Percentiles rank a stretch among this genome's conserved stretches.
Conservation (phyloP, 139 green algal species). For the Chlamydomonas asymmetrica region DNA sequence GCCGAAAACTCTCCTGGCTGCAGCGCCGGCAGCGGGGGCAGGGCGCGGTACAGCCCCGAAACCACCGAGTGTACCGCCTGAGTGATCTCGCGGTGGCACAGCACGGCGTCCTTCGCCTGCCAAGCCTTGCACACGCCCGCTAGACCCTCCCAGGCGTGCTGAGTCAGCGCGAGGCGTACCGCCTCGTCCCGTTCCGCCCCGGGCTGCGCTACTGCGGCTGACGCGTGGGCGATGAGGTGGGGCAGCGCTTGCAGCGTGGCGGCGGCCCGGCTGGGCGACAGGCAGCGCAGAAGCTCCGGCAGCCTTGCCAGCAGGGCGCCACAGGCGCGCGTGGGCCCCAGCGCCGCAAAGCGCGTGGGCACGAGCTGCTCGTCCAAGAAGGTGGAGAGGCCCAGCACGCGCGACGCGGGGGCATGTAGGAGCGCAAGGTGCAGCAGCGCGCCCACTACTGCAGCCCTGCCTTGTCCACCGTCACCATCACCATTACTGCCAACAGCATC, state of each 20-base stretch:
- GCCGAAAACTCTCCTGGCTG: too few relatives aligned
- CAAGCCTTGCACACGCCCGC: too few relatives aligned
- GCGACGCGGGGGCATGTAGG: not conserved
- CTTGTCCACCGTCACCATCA: not conserved
- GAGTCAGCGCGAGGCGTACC: too few relatives aligned
- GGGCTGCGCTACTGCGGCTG: too few relatives aligned
- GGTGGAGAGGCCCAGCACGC: constrained; percentile 1
- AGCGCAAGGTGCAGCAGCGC: not conserved
- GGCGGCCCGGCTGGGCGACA: constrained; percentile 1
- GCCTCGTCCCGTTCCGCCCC: too few relatives aligned
- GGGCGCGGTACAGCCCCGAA: too few relatives aligned
- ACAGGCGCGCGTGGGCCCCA: not conserved
- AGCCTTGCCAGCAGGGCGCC: constrained; percentile 1
- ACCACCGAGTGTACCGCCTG: too few relatives aligned
- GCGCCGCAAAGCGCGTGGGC: constrained; percentile 16
- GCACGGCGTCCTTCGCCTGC: too few relatives aligned
- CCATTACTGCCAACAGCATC: not conserved
- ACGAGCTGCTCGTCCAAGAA: constrained; percentile 18
- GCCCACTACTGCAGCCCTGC: not conserved
- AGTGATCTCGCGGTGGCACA: too few relatives aligned
- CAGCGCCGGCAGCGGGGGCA: too few relatives aligned
- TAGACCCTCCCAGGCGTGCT: too few relatives aligned
- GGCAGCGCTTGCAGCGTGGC: constrained; percentile 1
- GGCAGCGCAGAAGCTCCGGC: constrained; percentile 13
- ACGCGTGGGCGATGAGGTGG: too few relatives aligned